A percentile compares a stretch with the other conserved stretches of the same genome.
These are phyloP conservation scores for Suillus subalutaceus DNA, from an alignment of 768 basidiomycete species.

Conservation along the genomic window DNA sequence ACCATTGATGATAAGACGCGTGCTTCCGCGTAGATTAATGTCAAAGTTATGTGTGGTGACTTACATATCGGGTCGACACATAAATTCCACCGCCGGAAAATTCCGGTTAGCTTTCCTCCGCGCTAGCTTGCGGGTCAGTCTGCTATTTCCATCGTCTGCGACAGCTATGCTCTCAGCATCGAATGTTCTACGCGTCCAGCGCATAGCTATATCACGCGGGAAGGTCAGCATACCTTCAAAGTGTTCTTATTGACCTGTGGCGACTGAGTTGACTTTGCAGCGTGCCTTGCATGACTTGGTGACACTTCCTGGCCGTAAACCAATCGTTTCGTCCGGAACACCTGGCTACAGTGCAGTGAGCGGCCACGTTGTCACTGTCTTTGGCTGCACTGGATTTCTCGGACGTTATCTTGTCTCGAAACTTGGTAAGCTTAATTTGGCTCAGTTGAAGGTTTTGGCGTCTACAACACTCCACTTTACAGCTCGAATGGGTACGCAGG, in stretches of 20 bases:
- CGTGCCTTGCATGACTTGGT: constrained; percentile 76
- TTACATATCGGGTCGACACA: constrained; percentile 14
- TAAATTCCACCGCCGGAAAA: not conserved
- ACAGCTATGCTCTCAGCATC: constrained; percentile 46
- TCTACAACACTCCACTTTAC: constrained; percentile 15
- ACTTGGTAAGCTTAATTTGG: constrained; percentile 61
- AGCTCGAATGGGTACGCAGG: constrained; percentile 93
- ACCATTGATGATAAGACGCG: constrained; percentile 52
- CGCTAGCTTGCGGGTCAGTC: constrained; percentile 15
- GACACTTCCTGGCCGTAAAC: constrained; percentile 59
- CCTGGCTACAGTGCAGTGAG: constrained; percentile 86
- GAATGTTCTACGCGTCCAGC: constrained; percentile 55
- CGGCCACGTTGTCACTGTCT: constrained; percentile 94
- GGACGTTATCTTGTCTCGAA: constrained; percentile 94
- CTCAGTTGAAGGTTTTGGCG: constrained; percentile 7
- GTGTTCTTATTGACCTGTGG: not conserved
- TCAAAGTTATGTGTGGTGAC: constrained; percentile 2
- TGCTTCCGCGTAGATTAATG: not conserved
- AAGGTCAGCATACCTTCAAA: constrained; percentile 41
- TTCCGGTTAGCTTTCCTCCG: constrained; percentile 13
- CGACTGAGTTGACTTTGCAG: constrained; percentile 38
- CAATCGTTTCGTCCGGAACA: constrained; percentile 75
- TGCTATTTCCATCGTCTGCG: constrained; percentile 11
- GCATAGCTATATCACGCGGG: constrained; percentile 46
- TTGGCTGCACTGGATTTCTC: constrained; percentile 95